Evolutionary conservation across 768 basidiomycete species (phyloP).

Genomic region (Auricularia sp.): DNA sequence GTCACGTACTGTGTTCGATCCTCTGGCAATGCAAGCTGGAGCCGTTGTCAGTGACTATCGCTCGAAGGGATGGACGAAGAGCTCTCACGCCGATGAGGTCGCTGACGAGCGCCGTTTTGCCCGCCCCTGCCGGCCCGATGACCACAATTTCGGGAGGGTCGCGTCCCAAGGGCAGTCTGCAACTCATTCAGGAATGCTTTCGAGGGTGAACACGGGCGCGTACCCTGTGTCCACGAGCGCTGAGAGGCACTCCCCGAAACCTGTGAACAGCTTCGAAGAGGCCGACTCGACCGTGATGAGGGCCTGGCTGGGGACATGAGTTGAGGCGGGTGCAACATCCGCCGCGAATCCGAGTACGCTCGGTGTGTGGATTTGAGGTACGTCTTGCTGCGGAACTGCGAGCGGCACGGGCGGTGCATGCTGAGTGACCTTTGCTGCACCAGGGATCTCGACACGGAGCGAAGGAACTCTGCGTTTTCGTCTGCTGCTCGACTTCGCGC

Average conservation of each 20-base stretch:
- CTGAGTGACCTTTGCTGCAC: background rate
- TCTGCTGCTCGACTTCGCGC: background rate
- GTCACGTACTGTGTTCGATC: background rate
- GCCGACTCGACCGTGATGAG: background rate
- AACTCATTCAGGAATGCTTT: background rate
- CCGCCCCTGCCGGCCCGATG: background rate
- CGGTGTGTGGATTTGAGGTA: background rate
- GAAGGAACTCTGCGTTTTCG: background rate
- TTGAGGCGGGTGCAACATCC: background rate
- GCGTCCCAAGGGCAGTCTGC: background rate
- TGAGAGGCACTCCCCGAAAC: background rate
- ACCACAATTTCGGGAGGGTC: background rate
- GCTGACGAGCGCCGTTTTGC: background rate
- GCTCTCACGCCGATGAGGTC: background rate
- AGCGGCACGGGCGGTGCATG: background rate
- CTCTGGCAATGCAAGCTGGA: background rate
- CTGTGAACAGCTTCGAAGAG: background rate
- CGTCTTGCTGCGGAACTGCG: background rate
- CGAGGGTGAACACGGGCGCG: background rate
- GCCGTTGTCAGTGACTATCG: background rate
- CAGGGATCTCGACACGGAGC: background rate
- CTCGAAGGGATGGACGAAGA: background rate
- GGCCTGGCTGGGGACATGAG: background rate
- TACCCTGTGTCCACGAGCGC: background rate
- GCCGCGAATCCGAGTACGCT: background rate